phyloP scores from a whole-genome alignment of 129 eudicot species.

The Pulicaria dysenterica region DNA sequence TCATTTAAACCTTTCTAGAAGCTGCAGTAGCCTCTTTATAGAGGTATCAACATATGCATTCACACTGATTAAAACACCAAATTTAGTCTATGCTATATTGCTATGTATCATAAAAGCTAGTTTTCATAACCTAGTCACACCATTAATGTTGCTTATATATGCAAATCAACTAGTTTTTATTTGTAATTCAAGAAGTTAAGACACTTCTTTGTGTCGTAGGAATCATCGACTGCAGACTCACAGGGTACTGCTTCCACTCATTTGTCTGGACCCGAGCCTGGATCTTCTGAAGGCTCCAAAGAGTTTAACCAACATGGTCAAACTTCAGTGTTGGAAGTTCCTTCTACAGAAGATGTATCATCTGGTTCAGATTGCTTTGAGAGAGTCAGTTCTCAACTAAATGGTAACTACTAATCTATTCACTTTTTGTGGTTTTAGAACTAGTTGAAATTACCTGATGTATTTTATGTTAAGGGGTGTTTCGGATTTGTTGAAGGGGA shows the following conservation, averaged over 20 bases:
- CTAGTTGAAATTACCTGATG: neutral
- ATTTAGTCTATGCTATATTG: too few relatives aligned
- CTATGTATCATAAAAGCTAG: too few relatives aligned
- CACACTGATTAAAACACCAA: neutral
- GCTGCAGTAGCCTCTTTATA: neutral
- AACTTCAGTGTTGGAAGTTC: slow-evolving; percentile 57
- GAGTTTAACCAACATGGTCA: slow-evolving; percentile 80
- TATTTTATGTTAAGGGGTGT: too few relatives aligned
- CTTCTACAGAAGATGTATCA: slow-evolving; percentile 65
- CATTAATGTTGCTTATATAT: too few relatives aligned
- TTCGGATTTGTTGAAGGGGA: too few relatives aligned
- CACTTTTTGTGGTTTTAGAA: neutral
- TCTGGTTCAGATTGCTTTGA: slow-evolving; percentile 76
- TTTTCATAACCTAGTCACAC: too few relatives aligned
- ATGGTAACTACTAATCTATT: slow-evolving; percentile 47
- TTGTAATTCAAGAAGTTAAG: neutral
- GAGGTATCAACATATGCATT: neutral
- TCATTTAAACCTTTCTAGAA: neutral
- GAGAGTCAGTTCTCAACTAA: slow-evolving; percentile 74
- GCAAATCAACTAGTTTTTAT: neutral
- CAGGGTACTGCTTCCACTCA: slow-evolving; percentile 36
- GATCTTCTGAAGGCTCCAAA: slow-evolving; percentile 58
- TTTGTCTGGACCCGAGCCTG: slow-evolving; percentile 52
- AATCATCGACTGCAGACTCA: slow-evolving; percentile 29
- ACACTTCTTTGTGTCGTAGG: slow-evolving; percentile 36